Percentiles rank a stretch among this genome's conserved stretches.
These are phyloP conservation scores for Bigelowiella natans DNA, from an alignment of 78 protist species.

Conservation along the genomic window DNA sequence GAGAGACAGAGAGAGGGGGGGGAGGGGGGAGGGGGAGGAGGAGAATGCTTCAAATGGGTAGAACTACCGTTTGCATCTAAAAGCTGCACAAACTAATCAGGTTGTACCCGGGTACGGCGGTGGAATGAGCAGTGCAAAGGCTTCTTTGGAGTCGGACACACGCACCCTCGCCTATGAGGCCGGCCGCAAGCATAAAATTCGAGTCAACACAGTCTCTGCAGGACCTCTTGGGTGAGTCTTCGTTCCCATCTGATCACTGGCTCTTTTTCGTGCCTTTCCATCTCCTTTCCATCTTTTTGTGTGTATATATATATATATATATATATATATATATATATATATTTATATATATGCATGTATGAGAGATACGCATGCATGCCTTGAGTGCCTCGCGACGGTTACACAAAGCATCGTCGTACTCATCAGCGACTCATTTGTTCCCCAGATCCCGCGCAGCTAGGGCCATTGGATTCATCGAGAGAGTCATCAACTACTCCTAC, in stretches of 20 bases:
- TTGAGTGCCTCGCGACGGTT: too few relatives aligned
- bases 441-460: background rate
- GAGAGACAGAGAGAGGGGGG: too few relatives aligned
- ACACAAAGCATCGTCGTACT: background rate
- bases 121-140: slow-evolving; percentile 18
- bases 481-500: slow-evolving; percentile 25
- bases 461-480: background rate
- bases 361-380: background rate
- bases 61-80: too few relatives aligned
- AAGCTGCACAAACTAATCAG: too few relatives aligned
- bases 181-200: slow-evolving; percentile 23
- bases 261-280: background rate
- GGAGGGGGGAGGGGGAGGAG: too few relatives aligned
- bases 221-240: slow-evolving; percentile 30
- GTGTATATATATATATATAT: background rate
- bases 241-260: slow-evolving; percentile 5
- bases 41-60: too few relatives aligned
- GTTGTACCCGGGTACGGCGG: slow-evolving; percentile 32
- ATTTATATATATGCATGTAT: background rate
- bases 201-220: slow-evolving; percentile 38
- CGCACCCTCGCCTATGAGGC: slow-evolving; percentile 33
- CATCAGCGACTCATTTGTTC: background rate
- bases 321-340: background rate
- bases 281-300: background rate
- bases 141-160: slow-evolving; percentile 16